These are phyloP conservation scores for Debaryomyces robertsiae DNA, from an alignment of 1,139 yeast species.

Conservation along the genomic window DNA sequence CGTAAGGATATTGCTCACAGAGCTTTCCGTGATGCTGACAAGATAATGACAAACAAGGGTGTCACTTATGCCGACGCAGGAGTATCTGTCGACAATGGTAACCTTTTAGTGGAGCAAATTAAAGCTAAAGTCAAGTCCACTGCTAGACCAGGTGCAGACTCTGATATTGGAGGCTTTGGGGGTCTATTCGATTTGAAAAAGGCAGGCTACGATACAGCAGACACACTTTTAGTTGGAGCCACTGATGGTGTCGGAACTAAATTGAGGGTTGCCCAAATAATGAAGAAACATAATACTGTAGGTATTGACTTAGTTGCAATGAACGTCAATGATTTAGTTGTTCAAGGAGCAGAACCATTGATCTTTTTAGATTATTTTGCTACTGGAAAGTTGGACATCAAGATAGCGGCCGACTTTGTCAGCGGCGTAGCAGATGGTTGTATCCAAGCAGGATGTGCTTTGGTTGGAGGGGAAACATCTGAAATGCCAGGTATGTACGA, in stretches of 20 bases:
- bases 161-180: slow-evolving; percentile 98
- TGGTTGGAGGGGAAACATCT: slow-evolving; percentile 98
- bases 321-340: slow-evolving; percentile 97
- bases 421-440: slow-evolving; percentile 97
- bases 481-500: slow-evolving; percentile 99
- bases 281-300: slow-evolving; percentile 89
- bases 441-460: slow-evolving; percentile 92
- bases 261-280: slow-evolving; percentile 88
- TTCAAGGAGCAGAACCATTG: slow-evolving; percentile 98
- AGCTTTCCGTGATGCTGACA: slow-evolving; percentile 67
- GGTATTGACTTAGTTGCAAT: slow-evolving; percentile 98
- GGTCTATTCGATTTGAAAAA: slow-evolving; percentile 89
- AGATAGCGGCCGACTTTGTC: slow-evolving; percentile 85
- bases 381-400: slow-evolving; percentile 84
- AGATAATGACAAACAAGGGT: slow-evolving; percentile 30
- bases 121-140: slow-evolving; percentile 94
- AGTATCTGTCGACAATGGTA: slow-evolving; percentile 96
- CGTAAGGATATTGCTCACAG: slow-evolving; percentile 95
- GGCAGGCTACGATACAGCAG: slow-evolving; percentile 78
- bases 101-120: slow-evolving; percentile 83
- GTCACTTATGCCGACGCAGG: slow-evolving; percentile 93
- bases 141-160: slow-evolving; percentile 93
- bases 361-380: slow-evolving; percentile 97
- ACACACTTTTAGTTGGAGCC: slow-evolving; percentile 89
- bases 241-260: slow-evolving; percentile 99